Evolutionary conservation across 495 filamentous ascomycete species (phyloP), one percentile per base, ranked within the genome.

Genomic region (Aspergillus asperescens): DNA sequence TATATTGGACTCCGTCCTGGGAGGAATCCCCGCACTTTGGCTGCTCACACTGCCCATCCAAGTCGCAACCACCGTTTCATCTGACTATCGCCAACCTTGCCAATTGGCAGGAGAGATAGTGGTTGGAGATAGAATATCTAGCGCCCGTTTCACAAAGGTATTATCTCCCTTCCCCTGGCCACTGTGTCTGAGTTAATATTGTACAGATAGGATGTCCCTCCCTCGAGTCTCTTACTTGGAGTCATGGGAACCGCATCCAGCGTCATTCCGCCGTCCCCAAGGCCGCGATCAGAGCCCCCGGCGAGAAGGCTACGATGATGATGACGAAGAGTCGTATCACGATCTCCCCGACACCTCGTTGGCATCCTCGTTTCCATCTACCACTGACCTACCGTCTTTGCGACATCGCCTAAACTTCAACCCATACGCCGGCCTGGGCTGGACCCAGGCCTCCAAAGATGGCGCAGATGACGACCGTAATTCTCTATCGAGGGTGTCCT

Each of bases 341-440:
- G 70, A 71, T 28, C 61, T 72, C 10, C 69, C 70, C 7, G 67
- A 72, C 2, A 48, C 54, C 4, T 64, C 66, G 2, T 31, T 70
- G 18, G 60, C 71, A 3, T 76, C 73, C 5, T 76, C 73, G 0
- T 76, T 75, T 45, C 68, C 68, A 7, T 75, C 71, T 1, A 71
- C 57, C 12, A 67, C 67, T 37, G 67, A 62, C 51, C 40, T 53
- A 29, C 49, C 41, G 8, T 43, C 56, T 7, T 48, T 48, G 2
- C 37, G 64, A 32, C 56, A 66, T 40, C 70, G 69, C 44, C 54
- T 74, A 27, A 76, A 63, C 55, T 76, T 76, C 62, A 75, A 75
- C 45, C 73, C 73, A 2, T 71, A 72, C 58, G 67, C 68, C 25
- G 73, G 71, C 2, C 68, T 66, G 5, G 67, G 62, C 5, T 76